Conservation (phyloP, 805 yeast species). For the Teunomyces pallodes region DNA sequence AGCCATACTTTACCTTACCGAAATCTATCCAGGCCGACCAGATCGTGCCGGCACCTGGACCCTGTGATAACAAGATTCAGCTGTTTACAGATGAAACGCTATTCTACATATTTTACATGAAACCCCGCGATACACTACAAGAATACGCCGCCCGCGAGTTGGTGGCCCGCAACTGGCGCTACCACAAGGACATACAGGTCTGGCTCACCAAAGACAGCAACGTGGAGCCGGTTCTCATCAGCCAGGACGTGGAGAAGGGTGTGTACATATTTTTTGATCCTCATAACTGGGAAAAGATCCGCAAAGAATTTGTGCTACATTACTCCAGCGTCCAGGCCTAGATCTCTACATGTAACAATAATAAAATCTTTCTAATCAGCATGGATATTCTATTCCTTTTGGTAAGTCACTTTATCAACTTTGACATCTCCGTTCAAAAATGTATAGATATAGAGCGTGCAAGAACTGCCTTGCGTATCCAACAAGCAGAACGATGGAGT, state of each 20-base stretch:
- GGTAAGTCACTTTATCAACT: slow-evolving; percentile 70
- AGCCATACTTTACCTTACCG: slow-evolving; percentile 76
- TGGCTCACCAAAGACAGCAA: slow-evolving; percentile 95
- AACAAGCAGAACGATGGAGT: slow-evolving; percentile 86
- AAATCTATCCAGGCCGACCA: slow-evolving; percentile 30
- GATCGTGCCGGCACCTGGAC: slow-evolving; percentile 39
- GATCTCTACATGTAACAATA: neutral
- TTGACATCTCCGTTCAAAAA: slow-evolving; percentile 77
- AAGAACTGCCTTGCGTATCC: slow-evolving; percentile 76
- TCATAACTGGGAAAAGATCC: slow-evolving; percentile 91
- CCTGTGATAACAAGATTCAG: slow-evolving; percentile 50
- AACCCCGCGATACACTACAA: slow-evolving; percentile 89
- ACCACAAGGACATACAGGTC: slow-evolving; percentile 90
- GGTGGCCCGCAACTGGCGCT: slow-evolving; percentile 92
- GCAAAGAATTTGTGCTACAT: slow-evolving; percentile 58
- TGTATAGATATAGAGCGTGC: slow-evolving; percentile 84
- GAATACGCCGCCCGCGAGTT: slow-evolving; percentile 91
- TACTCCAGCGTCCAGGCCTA: slow-evolving; percentile 38
- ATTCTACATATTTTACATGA: slow-evolving; percentile 89
- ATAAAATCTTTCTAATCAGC: no score
- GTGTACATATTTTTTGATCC: slow-evolving; percentile 94
- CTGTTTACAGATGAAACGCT: slow-evolving; percentile 86
- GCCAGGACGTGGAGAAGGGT: slow-evolving; percentile 87
- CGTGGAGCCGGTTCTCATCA: slow-evolving; percentile 77
- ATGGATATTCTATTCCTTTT: slow-evolving; percentile 6